Evolutionary conservation across 1,284 basidiomycete species (phyloP), one percentile per base, ranked within the genome.

Genomic region (Phylloboletellus chloephorus): DNA sequence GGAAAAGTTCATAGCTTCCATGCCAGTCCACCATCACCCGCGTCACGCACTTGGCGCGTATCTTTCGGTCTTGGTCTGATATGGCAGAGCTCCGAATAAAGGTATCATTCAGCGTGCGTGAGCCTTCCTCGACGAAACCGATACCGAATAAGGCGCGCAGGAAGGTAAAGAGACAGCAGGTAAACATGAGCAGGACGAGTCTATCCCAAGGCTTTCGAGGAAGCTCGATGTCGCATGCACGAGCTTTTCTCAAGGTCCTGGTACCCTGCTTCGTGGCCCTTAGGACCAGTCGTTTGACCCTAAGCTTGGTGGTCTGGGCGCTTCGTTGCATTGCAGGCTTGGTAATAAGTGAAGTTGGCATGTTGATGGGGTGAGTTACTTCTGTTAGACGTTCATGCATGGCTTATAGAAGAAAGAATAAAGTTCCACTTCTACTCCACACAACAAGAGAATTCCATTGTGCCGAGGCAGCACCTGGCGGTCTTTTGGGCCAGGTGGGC

Each of bases 71-170:
- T 36, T 31, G 34, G 9, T 36, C 44, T 17, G 38, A 19, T n/a
- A 20, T 2, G 11, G 26, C 20, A 22, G 24, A 15, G 11, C n/a
- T 16, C 17, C 11, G 8, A 20, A 19, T 25, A 25, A 37, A 21
- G 7, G 44, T 20, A 23, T 38, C 15, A n/a, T 37, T 41, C 30
- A 5, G 29, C 12, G 23, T n/a, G 25, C 16, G 34, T 15, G 15
- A 15, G 23, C 31, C 39, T 19, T 41, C 29, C 32, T 43, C 32
- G n/a, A 32, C 25, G 16, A 21, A 10, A 6, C 52, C 46, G 13
- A 60, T 43, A 20, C 61, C 60, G 17, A 59, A 29, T 22, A 60
- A 26, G 34, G 60, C 58, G 19, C 35, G 56, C 37, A 63, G 25
- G 44, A 60, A 61, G 37, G 25, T 22, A 22, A 61, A 36, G 20